phyloP scores from a whole-genome alignment of 2,329 filamentous ascomycete species.

The Hymenoscyphus albidus region DNA sequence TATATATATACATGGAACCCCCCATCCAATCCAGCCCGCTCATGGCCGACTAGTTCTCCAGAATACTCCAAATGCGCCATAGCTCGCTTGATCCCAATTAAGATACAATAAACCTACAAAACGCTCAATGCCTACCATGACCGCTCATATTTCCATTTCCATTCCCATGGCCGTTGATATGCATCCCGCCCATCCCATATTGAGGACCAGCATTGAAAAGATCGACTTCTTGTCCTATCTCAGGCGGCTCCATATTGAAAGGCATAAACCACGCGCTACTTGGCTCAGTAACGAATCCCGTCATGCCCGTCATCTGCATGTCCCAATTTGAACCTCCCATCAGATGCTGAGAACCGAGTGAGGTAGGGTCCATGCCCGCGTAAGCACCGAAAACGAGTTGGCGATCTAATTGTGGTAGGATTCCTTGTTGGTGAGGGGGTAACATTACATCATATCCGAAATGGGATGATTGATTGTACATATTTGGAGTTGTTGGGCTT shows the following conservation, averaged over 20 bases:
- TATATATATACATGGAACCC: background rate
- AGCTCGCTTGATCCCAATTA: background rate
- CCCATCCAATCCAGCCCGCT: background rate
- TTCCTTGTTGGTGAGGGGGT: slow-evolving; percentile 45
- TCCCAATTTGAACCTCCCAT: slow-evolving; percentile 31
- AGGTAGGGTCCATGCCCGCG: slow-evolving; percentile 44
- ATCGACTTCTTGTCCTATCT: slow-evolving; percentile 47
- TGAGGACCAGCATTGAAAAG: slow-evolving; percentile 23
- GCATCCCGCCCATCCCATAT: slow-evolving; percentile 27
- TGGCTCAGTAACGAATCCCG: slow-evolving; percentile 39
- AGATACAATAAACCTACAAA: background rate
- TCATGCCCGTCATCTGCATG: slow-evolving; percentile 28
- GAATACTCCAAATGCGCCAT: slow-evolving; percentile 10
- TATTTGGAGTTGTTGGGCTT: slow-evolving; percentile 30
- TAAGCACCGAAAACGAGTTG: slow-evolving; percentile 76
- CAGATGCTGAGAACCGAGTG: slow-evolving; percentile 24
- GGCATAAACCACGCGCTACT: slow-evolving; percentile 85
- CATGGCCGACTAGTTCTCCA: too few species aligned
- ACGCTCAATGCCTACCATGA: slow-evolving; percentile 19
- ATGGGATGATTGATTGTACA: slow-evolving; percentile 35
- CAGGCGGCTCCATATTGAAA: slow-evolving; percentile 82
- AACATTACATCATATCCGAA: slow-evolving; percentile 48
- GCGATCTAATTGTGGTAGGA: slow-evolving; percentile 67
- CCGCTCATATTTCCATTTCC: slow-evolving; percentile 34
- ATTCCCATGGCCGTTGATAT: slow-evolving; percentile 21